Base-by-base conservation (phyloP, 495 filamentous ascomycete genomes). In the Cryomyces minteri region DNA sequence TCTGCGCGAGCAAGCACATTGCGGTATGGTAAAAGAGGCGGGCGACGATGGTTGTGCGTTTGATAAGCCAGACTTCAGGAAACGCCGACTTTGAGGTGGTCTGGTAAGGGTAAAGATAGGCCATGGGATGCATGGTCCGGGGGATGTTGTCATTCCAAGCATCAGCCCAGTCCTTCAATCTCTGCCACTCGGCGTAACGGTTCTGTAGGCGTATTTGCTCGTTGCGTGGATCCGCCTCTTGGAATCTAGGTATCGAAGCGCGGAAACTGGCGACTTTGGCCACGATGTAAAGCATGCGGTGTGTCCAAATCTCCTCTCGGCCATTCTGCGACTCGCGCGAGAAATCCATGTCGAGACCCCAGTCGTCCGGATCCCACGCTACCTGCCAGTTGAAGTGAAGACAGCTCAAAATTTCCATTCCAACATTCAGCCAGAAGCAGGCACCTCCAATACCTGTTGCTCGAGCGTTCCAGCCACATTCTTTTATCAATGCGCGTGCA, bases 341-440 rank as follows among this genome's bases (percentile, higher is more conserved):
- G 50, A 90, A 80, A 46, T 84, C 72, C 72, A 95, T 79, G 53
- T 95, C 82, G 36, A 96, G 61, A 3, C 81, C 82, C 90, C 90
- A 96, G 5, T 81, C 74, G 58, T 94, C 86, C 4, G 88, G 88
- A 39, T 94, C 74, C 87, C 87, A 96, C 1, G 86, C 77, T 3
- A 87, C 71, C 48, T 79, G 72, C 83, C 85, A 93, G 60, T 85
- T 85, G 59, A 86, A 84, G 48, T 82, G 76, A 18, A 96, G 63
- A 60, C 87, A 94, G 50, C 74, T 83, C 25, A 95, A 69, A 9
- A 96, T 64, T 57, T 98, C 90, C 76, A 93, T 82, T 11, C 80
- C 77, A 10, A 92, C 76, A 54, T 92, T 95, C 12, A 94, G 62
- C 87, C 88, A 95, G 62, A 96, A 96, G 59, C 88, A 95, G 8